phyloP scores from a whole-genome alignment of 208 protist species.

The Leptomonas pyrrhocoris region DNA sequence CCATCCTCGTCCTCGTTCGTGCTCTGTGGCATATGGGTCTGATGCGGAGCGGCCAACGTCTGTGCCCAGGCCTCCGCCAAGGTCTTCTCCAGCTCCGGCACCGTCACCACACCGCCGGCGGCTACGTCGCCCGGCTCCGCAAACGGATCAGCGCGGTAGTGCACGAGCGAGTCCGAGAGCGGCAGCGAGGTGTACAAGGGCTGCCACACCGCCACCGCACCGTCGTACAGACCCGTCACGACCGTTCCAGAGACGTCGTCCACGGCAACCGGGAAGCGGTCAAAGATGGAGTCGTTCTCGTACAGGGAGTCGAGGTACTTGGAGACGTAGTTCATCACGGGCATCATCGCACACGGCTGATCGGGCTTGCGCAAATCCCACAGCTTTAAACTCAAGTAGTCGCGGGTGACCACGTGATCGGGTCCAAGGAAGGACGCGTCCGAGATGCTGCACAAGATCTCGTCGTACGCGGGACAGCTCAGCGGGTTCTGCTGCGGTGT shows the following conservation, averaged over 20 bases:
- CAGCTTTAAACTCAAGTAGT: slow-evolving; percentile 87
- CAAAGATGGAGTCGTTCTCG: slow-evolving; percentile 87
- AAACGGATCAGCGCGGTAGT: slow-evolving; percentile 74
- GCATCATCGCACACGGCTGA: slow-evolving; percentile 56
- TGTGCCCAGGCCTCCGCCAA: slow-evolving; percentile 50
- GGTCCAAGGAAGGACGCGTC: slow-evolving; percentile 76
- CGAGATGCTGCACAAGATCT: slow-evolving; percentile 88
- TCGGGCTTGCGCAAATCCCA: slow-evolving; percentile 82
- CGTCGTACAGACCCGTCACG: slow-evolving; percentile 86
- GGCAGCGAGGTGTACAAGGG: slow-evolving; percentile 45
- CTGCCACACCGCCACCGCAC: slow-evolving; percentile 86
- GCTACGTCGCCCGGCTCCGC: slow-evolving; percentile 30
- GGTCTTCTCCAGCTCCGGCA: slow-evolving; percentile 53
- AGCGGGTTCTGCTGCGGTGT: slow-evolving; percentile 60
- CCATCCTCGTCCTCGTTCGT: slow-evolving; percentile 7
- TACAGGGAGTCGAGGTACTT: slow-evolving; percentile 78
- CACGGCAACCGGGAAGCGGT: slow-evolving; percentile 80
- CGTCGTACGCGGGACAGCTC: slow-evolving; percentile 63
- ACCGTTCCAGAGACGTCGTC: slow-evolving; percentile 80
- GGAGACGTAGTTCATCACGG: slow-evolving; percentile 76
- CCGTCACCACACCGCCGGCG: slow-evolving; percentile 34
- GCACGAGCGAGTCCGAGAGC: slow-evolving; percentile 40
- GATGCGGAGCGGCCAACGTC: slow-evolving; percentile 11
- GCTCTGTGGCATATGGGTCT: not conserved
- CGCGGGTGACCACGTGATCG: slow-evolving; percentile 84